A percentile compares a stretch with the other conserved stretches of the same genome.
Evolutionary conservation across 495 filamentous ascomycete genomes (phyloP).

Genomic region (Letharia columbiana): DNA sequence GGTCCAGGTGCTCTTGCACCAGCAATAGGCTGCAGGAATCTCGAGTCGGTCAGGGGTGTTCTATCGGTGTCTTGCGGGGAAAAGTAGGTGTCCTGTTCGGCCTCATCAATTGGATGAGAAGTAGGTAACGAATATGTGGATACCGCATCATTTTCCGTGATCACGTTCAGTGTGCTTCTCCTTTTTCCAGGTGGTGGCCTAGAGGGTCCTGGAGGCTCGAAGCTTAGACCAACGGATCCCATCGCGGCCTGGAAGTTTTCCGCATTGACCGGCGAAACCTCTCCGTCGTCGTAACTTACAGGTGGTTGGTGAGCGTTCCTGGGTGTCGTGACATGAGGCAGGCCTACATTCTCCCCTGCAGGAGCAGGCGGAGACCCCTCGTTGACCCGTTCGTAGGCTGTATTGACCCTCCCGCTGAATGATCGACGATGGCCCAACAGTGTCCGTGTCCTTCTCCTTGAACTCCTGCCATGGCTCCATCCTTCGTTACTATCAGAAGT

Average conservation of each 20-base stretch:
- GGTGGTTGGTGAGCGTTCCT: constrained; percentile 28
- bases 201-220: constrained; percentile 33
- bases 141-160: constrained; percentile 30
- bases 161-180: constrained; percentile 32
- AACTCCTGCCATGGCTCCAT: constrained; percentile 11
- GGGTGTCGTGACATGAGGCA: constrained; percentile 31
- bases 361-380: constrained; percentile 45
- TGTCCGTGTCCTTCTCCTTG: constrained; percentile 24
- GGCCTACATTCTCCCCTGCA: constrained; percentile 17
- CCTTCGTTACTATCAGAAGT: constrained; percentile 12
- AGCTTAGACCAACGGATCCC: constrained; percentile 51
- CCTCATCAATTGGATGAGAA: constrained; percentile 40
- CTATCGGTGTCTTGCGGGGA: constrained; percentile 55
- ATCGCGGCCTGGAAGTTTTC: constrained; percentile 52
- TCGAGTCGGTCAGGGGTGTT: constrained; percentile 53
- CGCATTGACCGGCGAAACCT: constrained; percentile 38
- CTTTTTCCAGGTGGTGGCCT: constrained; percentile 25
- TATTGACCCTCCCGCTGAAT: constrained; percentile 26
- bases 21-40: constrained; percentile 57
- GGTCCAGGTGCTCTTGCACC: constrained; percentile 36
- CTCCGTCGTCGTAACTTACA: constrained; percentile 33
- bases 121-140: constrained; percentile 31
- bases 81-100: constrained; percentile 45
- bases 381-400: constrained; percentile 37
- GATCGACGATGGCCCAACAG: constrained; percentile 23